These are phyloP conservation scores for Ustilago tritici DNA, from an alignment of 1,284 basidiomycete genomes.

Conservation along the genomic window DNA sequence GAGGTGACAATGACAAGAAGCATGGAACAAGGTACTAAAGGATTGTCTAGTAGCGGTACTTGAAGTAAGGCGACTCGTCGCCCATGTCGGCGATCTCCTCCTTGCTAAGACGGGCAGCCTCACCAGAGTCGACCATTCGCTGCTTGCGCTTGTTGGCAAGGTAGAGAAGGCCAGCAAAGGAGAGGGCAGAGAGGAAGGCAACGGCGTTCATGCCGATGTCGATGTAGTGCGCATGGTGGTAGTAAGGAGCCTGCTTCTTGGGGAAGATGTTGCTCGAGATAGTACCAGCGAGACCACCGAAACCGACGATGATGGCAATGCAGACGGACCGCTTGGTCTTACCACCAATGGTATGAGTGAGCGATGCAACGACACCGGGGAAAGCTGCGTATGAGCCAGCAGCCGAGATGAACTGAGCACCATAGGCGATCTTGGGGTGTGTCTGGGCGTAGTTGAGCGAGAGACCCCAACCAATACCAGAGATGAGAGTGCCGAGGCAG, in stretches of 20 bases:
- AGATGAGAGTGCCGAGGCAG: slow-evolving; percentile 47
- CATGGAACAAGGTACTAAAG: not conserved
- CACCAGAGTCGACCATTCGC: slow-evolving; percentile 54
- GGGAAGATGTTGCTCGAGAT: slow-evolving; percentile 61
- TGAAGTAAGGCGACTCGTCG: slow-evolving; percentile 60
- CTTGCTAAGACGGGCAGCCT: slow-evolving; percentile 41
- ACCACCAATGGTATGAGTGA: slow-evolving; percentile 53
- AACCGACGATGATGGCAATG: slow-evolving; percentile 58
- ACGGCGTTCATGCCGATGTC: slow-evolving; percentile 52
- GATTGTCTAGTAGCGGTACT: slow-evolving; percentile 54
- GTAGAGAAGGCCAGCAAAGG: slow-evolving; percentile 45
- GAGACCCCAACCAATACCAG: slow-evolving; percentile 57
- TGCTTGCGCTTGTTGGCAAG: slow-evolving; percentile 51
- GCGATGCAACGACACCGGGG: slow-evolving; percentile 54
- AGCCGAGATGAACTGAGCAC: slow-evolving; percentile 57
- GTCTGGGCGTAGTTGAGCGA: slow-evolving; percentile 34
- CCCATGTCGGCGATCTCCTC: slow-evolving; percentile 54
- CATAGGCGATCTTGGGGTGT: slow-evolving; percentile 53
- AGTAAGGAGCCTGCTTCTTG: slow-evolving; percentile 51
- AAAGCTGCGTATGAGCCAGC: slow-evolving; percentile 57
- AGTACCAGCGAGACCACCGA: slow-evolving; percentile 56
- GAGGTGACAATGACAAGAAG: slow-evolving; percentile 6
- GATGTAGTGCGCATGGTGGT: slow-evolving; percentile 56
- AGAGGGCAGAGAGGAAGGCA: slow-evolving; percentile 45
- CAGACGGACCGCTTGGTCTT: slow-evolving; percentile 58